phyloP scores from a whole-genome alignment of 805 yeast species.

The Candida mattraensis region DNA sequence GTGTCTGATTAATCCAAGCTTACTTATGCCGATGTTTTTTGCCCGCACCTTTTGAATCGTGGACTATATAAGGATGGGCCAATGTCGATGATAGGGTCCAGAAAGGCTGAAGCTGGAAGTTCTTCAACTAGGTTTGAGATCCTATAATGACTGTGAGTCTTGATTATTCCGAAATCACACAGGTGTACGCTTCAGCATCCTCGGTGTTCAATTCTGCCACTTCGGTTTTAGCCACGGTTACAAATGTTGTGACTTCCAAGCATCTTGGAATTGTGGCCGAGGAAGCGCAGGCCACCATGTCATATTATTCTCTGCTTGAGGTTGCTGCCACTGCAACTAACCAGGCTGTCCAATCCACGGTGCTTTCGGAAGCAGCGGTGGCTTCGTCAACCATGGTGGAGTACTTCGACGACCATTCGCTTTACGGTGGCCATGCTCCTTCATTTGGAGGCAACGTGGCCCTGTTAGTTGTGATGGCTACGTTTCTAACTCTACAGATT shows the following conservation, averaged over 20 bases:
- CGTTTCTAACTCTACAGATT: constrained; percentile 45
- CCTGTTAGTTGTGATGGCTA: constrained; percentile 53
- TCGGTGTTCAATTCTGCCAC: constrained; percentile 13
- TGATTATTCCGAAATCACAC: constrained; percentile 8
- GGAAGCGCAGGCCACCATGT: constrained; percentile 29
- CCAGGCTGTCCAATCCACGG: constrained; percentile 9
- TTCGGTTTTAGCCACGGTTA: constrained; percentile 18
- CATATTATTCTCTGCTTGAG: constrained; percentile 27
- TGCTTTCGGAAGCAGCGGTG: constrained; percentile 19
- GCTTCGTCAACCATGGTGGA: constrained; percentile 24
- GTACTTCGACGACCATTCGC: constrained; percentile 18
- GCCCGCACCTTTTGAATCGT: too few species aligned
- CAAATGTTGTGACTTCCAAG: constrained; percentile 6
- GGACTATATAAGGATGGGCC: too few species aligned
- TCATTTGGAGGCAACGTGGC: constrained; percentile 58
- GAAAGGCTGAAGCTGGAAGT: too few species aligned
- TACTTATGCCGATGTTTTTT: too few species aligned
- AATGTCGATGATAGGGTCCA: too few species aligned
- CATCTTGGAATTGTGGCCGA: constrained; percentile 7
- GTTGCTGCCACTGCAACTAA: constrained; percentile 28
- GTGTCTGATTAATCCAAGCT: too few species aligned
- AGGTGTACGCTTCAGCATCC: constrained; percentile 14
- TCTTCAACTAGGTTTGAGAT: too few species aligned
- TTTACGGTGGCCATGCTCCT: constrained; percentile 47
- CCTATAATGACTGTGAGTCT: too few species aligned